Evolutionary conservation across 371 early-diverging fungal species (phyloP), one percentile per base, ranked within the genome.

Genomic region (Smittium mucronatum): DNA sequence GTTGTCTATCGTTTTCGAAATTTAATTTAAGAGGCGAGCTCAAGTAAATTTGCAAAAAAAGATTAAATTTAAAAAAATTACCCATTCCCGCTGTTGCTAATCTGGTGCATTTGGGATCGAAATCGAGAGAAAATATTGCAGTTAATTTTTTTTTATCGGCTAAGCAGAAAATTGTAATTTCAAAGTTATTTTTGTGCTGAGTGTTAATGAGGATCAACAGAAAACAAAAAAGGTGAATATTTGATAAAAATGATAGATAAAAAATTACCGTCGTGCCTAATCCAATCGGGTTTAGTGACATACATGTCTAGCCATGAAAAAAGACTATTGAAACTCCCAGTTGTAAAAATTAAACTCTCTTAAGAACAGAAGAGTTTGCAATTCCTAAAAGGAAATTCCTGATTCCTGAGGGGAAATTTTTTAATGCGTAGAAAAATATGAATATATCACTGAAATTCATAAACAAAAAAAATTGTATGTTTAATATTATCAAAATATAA

Each of bases 121-220:
- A 89, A 78, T 93, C 87, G 32, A 93, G 61, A 2, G 93, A 89
- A 81, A 91, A 96, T 71, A 96, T 91, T 69, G 90, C 86, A 5
- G 85, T 86, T 59, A 81, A 84, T 68, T 84, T 84, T 58, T 84
- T 81, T 79, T 90, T 90, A 70, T 90, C 90, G 28, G 81, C 83
- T 67, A 67, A 25, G n/a, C 25, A 16, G 34, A 26, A 31, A n/a
- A 67, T 2, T 64, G 78, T 69, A 33, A 61, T 71, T 29, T 11
- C 25, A 16, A 57, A 36, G 33, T 47, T 71, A 28, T 31, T 28
- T 1, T 67, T 68, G n/a, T 68, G 31, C 61, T 29, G 21, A 25
- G 57, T 29, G 35, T 47, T 61, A 34, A 59, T 71, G n/a, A 61
- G 30, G 2, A 35, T 72, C 33, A 31, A 34, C 28, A 5, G 26